Percentiles rank a stretch among this genome's conserved stretches.
Conservation (phyloP, 257 asterid species). For the Haberlea rhodopensis region DNA sequence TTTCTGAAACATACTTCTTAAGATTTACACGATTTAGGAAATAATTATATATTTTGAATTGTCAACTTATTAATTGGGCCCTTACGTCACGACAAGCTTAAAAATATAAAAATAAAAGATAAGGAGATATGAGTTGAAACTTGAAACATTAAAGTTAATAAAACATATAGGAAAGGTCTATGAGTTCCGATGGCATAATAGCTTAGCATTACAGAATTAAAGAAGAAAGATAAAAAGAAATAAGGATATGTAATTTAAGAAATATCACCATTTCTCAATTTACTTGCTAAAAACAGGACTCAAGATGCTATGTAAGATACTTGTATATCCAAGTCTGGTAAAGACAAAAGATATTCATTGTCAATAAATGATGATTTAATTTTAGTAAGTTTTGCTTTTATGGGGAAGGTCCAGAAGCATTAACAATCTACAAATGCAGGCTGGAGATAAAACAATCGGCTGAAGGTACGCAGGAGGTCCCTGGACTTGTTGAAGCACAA, state of each 20-base stretch:
- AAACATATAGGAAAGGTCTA: no score
- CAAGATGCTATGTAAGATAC: background rate
- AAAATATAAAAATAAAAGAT: no score
- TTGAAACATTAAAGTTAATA: background rate
- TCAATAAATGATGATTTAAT: background rate
- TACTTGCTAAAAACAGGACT: background rate
- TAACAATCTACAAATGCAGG: slow-evolving; percentile 47
- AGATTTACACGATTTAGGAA: no score
- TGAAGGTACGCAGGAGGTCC: slow-evolving; percentile 98
- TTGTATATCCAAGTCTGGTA: no score
- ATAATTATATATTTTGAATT: no score
- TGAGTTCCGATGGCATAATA: background rate
- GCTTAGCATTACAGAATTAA: background rate
- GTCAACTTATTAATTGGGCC: background rate
- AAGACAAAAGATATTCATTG: no score
- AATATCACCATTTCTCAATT: background rate
- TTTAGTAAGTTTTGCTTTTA: background rate
- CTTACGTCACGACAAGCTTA: background rate
- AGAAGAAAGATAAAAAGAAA: background rate
- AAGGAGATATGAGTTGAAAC: background rate
- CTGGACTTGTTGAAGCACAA: slow-evolving; percentile 87
- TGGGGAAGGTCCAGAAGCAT: background rate
- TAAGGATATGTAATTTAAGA: background rate
- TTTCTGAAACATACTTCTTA: no score
- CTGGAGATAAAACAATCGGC: slow-evolving; percentile 98